A percentile compares a stretch with the other conserved stretches of the same genome.
Conservation (phyloP, 1,139 yeast genomes). For the Chernovozyma aurita region DNA sequence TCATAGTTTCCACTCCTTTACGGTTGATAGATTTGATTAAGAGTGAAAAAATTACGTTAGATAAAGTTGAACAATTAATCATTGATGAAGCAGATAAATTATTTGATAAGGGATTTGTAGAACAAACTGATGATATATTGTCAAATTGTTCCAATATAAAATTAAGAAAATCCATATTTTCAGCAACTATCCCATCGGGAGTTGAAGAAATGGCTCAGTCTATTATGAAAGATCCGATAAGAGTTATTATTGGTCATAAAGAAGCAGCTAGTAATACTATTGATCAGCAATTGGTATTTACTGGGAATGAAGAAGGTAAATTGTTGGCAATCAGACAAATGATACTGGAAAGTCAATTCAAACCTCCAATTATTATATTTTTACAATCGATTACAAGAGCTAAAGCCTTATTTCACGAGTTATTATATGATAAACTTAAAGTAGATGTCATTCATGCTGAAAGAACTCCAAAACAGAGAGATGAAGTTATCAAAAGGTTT, state of each 20-base stretch:
- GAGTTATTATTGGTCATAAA: constrained; percentile 88
- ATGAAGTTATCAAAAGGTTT: constrained; percentile 77
- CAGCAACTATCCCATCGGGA: constrained; percentile 93
- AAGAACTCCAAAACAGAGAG: constrained; percentile 85
- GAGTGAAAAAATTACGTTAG: constrained; percentile 52
- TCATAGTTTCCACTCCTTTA: constrained; percentile 83
- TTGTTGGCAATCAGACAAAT: constrained; percentile 85
- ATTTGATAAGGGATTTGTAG: constrained; percentile 85
- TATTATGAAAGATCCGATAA: constrained; percentile 79
- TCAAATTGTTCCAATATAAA: constrained; percentile 56
- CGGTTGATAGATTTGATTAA: constrained; percentile 77
- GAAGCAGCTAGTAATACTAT: constrained; percentile 87
- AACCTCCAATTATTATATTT: constrained; percentile 90
- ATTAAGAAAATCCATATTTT: constrained; percentile 72
- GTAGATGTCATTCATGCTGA: constrained; percentile 97
- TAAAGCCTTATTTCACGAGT: constrained; percentile 88
- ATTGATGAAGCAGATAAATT: constrained; percentile 96
- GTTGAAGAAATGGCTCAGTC: constrained; percentile 86
- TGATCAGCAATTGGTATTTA: constrained; percentile 77
- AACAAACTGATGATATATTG: constrained; percentile 84
- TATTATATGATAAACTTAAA: constrained; percentile 82
- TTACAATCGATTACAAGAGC: constrained; percentile 92
- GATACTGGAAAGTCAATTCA: constrained; percentile 78
- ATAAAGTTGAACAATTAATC: constrained; percentile 65
- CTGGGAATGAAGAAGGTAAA: constrained; percentile 95